These are phyloP conservation scores for Rhizoctonia solani DNA, from an alignment of 1,284 basidiomycete species.

Conservation along the genomic window DNA sequence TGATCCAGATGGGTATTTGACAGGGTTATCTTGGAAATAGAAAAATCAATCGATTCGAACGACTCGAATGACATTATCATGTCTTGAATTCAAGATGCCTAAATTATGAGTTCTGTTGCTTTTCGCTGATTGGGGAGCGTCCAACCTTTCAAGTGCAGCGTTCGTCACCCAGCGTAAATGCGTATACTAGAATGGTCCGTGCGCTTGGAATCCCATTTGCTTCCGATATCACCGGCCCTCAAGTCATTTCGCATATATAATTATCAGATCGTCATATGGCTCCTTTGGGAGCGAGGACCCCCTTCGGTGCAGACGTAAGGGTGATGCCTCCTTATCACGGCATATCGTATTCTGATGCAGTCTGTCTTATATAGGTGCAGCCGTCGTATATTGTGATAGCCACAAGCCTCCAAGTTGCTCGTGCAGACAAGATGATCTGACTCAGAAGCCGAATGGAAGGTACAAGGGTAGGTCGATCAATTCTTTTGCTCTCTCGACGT, in stretches of 20 bases:
- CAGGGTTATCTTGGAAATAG: too few species aligned
- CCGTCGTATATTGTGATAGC: conserved; percentile 13
- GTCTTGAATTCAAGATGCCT: too few species aligned
- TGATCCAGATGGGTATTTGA: too few species aligned
- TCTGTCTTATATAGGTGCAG: neutral
- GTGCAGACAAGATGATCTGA: neutral
- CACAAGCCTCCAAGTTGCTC: neutral
- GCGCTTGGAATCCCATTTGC: neutral
- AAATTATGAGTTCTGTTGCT: too few species aligned
- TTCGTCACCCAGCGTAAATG: neutral
- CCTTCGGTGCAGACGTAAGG: conserved; percentile 17
- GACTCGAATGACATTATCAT: too few species aligned
- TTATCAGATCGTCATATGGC: neutral
- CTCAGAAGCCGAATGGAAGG: too few species aligned
- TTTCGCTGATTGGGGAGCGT: too few species aligned
- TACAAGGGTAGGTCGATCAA: too few species aligned
- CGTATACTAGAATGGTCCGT: too few species aligned
- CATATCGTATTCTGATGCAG: neutral
- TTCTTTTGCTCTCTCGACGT: too few species aligned
- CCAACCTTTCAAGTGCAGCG: too few species aligned
- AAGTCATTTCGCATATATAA: neutral
- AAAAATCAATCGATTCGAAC: too few species aligned
- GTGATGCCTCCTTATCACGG: neutral
- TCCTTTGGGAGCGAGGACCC: neutral
- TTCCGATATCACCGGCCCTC: conserved; percentile 9